Evolutionary conservation across 176 grass and related monocot species (phyloP).

Genomic region (Avena sativa): DNA sequence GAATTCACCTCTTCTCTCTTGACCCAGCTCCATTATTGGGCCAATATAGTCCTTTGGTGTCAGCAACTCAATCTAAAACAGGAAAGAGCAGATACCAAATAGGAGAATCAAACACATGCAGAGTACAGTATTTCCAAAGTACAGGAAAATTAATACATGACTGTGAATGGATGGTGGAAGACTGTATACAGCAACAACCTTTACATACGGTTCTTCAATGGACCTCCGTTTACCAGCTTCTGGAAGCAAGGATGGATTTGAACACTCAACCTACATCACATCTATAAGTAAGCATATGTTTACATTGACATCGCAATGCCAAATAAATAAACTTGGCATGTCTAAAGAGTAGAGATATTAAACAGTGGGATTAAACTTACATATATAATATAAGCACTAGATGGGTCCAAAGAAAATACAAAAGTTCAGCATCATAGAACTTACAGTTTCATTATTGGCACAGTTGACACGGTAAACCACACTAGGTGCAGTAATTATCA

Average conservation of each 20-base stretch:
- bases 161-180: constrained; percentile 31
- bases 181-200: constrained; percentile 57
- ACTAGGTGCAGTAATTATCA: constrained; percentile 98
- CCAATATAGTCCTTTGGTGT: constrained; percentile 98
- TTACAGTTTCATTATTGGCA: constrained; percentile 80
- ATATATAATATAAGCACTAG: constrained; percentile 19
- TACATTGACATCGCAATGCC: constrained; percentile 22
- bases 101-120: constrained; percentile 26
- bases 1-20: constrained; percentile 98
- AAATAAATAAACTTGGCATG: constrained; percentile 40
- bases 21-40: constrained; percentile 92
- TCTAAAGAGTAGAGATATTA: neutral
- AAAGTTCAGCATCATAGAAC: constrained; percentile 21
- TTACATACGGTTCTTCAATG: constrained; percentile 96
- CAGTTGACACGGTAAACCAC: constrained; percentile 93
- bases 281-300: constrained; percentile 35
- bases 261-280: constrained; percentile 81
- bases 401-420: constrained; percentile 14
- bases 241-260: constrained; percentile 94
- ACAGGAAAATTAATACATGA: constrained; percentile 20
- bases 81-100: constrained; percentile 29
- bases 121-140: constrained; percentile 12
- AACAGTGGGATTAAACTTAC: constrained; percentile 3
- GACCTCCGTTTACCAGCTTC: constrained; percentile 82
- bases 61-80: constrained; percentile 85